Base-by-base conservation (phyloP, 2,329 filamentous ascomycete genomes). In the Shiraia bambusicola region DNA sequence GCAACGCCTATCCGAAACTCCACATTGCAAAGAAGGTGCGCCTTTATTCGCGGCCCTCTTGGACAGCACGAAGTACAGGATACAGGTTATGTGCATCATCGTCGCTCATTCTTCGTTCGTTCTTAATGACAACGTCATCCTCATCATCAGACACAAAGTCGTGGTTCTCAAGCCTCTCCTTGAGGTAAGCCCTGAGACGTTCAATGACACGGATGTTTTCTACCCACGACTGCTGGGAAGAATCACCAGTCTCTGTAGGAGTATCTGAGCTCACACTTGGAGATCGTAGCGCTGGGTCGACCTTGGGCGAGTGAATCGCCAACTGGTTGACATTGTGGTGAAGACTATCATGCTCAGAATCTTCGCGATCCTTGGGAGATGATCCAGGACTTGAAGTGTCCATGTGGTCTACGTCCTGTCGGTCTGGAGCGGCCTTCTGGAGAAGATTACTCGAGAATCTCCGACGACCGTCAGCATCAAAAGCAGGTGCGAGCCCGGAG, bases 401-500 rank as follows among this genome's bases (percentile, higher is more conserved):
- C 59, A 71, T 71, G 40, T 59, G 52, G 17, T 70, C 65, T 16
- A 49, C 52, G 29, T 51, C 56, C 14, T 52, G 56, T 38, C 64
- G 58, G 38, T 59, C 66, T 4, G 66, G 66, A 22, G 67, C 66
- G 37, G 65, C 64, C 52, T 71, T 70, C 45, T 83, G 80, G 35
- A 84, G 67, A 45, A 79, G 76, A 43, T 81, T 80, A 34, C 80
- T 80, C 33, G 78, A 80, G 65, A 82, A 83, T 35, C 81, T 75
- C 37, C 80, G 77, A 41, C 79, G 78, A 42, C 80, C 77, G 41
- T 83, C 78, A 38, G 76, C 71, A 50, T 83, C 80, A 56, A 81
- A 83, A 24, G 77, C 74, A 24, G 77, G 76, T 24, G 85, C 87
- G 12, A 92, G 78, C 15, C 84, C 86, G 11, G 87, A 83, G 2